These are phyloP conservation scores for Rhododendron williamsianum DNA, from an alignment of 148 eudicot genomes.

Conservation along the genomic window DNA sequence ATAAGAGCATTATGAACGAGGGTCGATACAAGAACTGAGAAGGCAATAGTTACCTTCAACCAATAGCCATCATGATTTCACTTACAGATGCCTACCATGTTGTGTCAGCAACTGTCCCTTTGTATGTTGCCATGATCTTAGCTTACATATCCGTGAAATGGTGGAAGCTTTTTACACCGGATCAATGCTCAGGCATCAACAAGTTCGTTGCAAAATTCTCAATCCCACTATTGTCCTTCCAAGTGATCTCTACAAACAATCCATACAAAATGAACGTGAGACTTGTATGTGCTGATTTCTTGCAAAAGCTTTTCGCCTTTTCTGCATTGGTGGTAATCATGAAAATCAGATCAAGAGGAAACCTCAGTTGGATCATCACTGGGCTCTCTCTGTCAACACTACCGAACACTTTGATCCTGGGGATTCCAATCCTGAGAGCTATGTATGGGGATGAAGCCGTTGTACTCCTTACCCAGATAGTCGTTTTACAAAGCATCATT, in stretches of 20 bases:
- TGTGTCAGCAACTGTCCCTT: slow-evolving; percentile 35
- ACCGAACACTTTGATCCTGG: slow-evolving; percentile 47
- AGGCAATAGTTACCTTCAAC: slow-evolving; percentile 3
- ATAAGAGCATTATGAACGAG: slow-evolving; percentile 12
- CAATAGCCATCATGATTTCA: slow-evolving; percentile 31
- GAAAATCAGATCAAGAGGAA: slow-evolving; percentile 29
- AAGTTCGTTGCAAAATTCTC: slow-evolving; percentile 52
- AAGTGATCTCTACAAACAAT: slow-evolving; percentile 38
- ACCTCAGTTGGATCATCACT: slow-evolving; percentile 42
- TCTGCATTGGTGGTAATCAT: slow-evolving; percentile 16
- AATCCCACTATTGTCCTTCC: slow-evolving; percentile 45
- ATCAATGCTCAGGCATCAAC: slow-evolving; percentile 55
- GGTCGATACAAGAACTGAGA: slow-evolving; percentile 6
- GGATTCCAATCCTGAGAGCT: slow-evolving; percentile 45
- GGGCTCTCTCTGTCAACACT: slow-evolving; percentile 44
- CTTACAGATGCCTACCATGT: slow-evolving; percentile 27
- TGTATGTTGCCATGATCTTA: slow-evolving; percentile 45
- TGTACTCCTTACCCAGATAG: slow-evolving; percentile 32
- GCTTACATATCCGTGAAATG: slow-evolving; percentile 40
- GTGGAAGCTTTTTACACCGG: slow-evolving; percentile 40
- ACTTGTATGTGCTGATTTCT: slow-evolving; percentile 35
- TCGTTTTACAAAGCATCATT: slow-evolving; percentile 42
- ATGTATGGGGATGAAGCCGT: slow-evolving; percentile 44
- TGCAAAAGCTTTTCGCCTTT: slow-evolving; percentile 41
- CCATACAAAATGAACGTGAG: slow-evolving; percentile 45